These are phyloP conservation scores for Zymoseptoria ardabiliae DNA, from an alignment of 2,329 filamentous ascomycete species.

Conservation along the genomic window DNA sequence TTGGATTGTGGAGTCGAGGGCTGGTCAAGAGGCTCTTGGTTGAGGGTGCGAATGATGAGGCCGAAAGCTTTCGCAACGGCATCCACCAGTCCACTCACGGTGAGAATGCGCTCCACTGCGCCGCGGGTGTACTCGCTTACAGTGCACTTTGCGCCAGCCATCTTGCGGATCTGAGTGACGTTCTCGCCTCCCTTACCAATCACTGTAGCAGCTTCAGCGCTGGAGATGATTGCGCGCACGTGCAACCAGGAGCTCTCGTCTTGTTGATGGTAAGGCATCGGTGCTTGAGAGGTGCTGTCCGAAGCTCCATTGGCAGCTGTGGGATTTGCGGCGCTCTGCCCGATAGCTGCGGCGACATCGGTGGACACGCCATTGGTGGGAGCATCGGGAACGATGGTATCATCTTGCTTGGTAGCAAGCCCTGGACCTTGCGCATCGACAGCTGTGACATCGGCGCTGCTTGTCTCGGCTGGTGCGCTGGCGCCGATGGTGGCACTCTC, in stretches of 20 bases:
- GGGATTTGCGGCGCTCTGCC: conserved; percentile 35
- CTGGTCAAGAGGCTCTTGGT: conserved; percentile 86
- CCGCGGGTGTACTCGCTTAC: conserved; percentile 97
- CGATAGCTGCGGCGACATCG: conserved; percentile 11
- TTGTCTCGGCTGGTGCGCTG: conserved; percentile 17
- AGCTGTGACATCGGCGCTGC: conserved; percentile 32
- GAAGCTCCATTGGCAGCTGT: conserved; percentile 41
- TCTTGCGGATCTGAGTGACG: conserved; percentile 88
- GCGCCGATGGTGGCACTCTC: conserved; percentile 20
- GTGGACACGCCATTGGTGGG: conserved; percentile 41
- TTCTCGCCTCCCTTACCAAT: conserved; percentile 99
- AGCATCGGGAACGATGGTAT: conserved; percentile 61
- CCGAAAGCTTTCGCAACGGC: conserved; percentile 97
- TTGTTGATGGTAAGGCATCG: conserved; percentile 47
- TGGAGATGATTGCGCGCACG: conserved; percentile 92
- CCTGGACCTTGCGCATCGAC: conserved; percentile 38
- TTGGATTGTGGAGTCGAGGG: conserved; percentile 90
- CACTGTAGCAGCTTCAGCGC: conserved; percentile 91
- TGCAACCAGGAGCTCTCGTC: conserved; percentile 97
- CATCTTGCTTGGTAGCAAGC: conserved; percentile 51
- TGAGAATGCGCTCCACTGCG: conserved; percentile 93
- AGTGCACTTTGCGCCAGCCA: conserved; percentile 96
- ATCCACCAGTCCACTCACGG: conserved; percentile 92
- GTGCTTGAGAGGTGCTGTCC: conserved; percentile 31
- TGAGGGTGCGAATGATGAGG: conserved; percentile 93